phyloP scores from a whole-genome alignment of 2,329 filamentous ascomycete species.

The Aspergillus tubingensis region DNA sequence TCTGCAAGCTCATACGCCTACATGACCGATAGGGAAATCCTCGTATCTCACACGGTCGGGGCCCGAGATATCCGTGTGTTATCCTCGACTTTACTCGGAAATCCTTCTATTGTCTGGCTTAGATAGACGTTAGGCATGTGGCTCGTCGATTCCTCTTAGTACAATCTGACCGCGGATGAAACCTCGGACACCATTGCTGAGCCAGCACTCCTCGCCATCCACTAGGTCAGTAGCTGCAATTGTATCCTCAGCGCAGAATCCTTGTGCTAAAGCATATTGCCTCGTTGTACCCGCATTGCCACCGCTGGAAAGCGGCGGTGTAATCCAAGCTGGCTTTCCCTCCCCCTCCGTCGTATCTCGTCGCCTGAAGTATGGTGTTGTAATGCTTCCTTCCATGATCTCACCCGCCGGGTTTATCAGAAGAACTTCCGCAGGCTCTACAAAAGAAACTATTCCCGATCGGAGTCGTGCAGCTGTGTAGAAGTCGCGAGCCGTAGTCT shows the following conservation, averaged over 20 bases:
- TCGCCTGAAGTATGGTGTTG: slow-evolving; percentile 79
- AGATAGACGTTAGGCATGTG: neutral
- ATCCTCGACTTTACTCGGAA: neutral
- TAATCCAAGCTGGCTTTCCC: slow-evolving; percentile 65
- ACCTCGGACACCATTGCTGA: slow-evolving; percentile 85
- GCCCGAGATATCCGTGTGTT: neutral
- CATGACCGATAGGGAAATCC: neutral
- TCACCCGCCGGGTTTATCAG: slow-evolving; percentile 66
- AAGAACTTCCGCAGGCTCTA: slow-evolving; percentile 68
- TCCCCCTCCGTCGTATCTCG: slow-evolving; percentile 8
- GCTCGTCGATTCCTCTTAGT: slow-evolving; percentile 1
- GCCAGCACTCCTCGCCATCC: slow-evolving; percentile 78
- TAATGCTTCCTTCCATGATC: slow-evolving; percentile 83
- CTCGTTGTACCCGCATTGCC: slow-evolving; percentile 82
- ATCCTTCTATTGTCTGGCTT: neutral
- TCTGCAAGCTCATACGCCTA: neutral
- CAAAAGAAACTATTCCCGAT: slow-evolving; percentile 52
- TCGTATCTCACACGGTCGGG: neutral
- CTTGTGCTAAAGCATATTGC: slow-evolving; percentile 74
- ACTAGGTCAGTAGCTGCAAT: slow-evolving; percentile 62
- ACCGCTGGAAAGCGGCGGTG: slow-evolving; percentile 73
- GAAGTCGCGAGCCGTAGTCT: slow-evolving; percentile 73
- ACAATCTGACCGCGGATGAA: slow-evolving; percentile 57
- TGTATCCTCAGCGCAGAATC: slow-evolving; percentile 66
- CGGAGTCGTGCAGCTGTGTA: slow-evolving; percentile 72